Conservation (phyloP, 257 asterid genomes). For the Solanum chiquidenum region DNA sequence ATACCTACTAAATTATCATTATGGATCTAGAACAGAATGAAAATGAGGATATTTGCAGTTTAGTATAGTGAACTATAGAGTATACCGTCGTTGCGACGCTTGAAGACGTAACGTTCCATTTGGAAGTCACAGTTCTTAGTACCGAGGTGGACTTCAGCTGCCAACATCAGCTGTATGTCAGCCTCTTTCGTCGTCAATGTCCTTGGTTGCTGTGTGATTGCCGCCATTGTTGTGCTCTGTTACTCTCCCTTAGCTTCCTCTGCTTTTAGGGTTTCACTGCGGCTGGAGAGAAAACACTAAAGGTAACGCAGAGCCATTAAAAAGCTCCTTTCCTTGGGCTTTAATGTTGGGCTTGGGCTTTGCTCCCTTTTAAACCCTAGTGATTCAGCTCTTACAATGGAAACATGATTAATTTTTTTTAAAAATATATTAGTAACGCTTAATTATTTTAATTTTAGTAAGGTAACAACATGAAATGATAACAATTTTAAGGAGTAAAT, state of each 20-base stretch:
- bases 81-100: neutral
- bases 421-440: too few species aligned
- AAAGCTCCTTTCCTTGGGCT: neutral
- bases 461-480: neutral
- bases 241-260: neutral
- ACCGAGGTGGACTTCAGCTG: slow-evolving; percentile 1
- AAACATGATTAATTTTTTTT: neutral
- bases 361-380: neutral
- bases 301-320: neutral
- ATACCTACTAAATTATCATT: neutral
- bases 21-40: neutral
- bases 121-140: neutral
- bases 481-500: too few species aligned
- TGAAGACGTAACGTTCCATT: neutral
- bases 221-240: neutral
- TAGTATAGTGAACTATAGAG: neutral
- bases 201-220: neutral
- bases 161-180: slow-evolving; percentile 1
- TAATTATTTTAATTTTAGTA: too few species aligned
- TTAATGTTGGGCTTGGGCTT: neutral
- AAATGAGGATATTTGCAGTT: neutral
- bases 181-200: neutral
- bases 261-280: neutral
- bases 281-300: neutral
- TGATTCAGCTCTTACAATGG: neutral